Evolutionary conservation across 768 basidiomycete genomes (phyloP).

Genomic region (Xerocomus spinulosus): DNA sequence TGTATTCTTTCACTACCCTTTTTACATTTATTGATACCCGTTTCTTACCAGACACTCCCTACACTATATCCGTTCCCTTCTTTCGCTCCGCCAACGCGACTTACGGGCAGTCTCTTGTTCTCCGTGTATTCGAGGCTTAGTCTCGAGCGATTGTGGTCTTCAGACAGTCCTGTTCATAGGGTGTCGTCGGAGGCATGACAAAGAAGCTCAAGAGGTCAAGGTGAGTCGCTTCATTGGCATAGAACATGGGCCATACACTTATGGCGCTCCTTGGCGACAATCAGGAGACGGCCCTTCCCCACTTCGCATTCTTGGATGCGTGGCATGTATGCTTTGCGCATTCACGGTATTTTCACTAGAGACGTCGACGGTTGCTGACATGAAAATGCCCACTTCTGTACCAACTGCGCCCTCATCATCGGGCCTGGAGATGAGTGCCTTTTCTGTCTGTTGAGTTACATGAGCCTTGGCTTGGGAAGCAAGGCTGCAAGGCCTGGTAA

Average conservation of each 20-base stretch:
- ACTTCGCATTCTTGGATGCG: constrained; percentile 73
- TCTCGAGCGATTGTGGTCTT: constrained; percentile 51
- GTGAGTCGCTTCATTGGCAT: constrained; percentile 38
- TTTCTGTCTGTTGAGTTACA: constrained; percentile 78
- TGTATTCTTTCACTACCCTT: constrained; percentile 15
- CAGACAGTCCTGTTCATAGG: constrained; percentile 69
- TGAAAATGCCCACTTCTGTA: constrained; percentile 43
- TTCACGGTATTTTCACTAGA: constrained; percentile 69
- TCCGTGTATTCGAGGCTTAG: too few relatives aligned
- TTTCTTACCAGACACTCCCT: constrained; percentile 45
- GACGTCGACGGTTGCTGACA: constrained; percentile 52
- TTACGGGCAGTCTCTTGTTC: constrained; percentile 78
- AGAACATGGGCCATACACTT: constrained; percentile 1
- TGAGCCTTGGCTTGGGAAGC: constrained; percentile 74
- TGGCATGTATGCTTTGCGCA: constrained; percentile 71
- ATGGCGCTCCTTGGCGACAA: background rate
- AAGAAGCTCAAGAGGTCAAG: constrained; percentile 67
- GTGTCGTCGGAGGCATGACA: constrained; percentile 84
- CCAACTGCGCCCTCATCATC: constrained; percentile 27
- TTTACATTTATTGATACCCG: background rate
- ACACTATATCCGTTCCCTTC: constrained; percentile 75
- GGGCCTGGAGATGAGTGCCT: constrained; percentile 54
- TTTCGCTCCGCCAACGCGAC: constrained; percentile 62
- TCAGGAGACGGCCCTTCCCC: constrained; percentile 79
- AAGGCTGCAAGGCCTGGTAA: constrained; percentile 60